Evolutionary conservation across 1,284 basidiomycete genomes (phyloP), one percentile per base, ranked within the genome.

Genomic region (Schizophyllum amplum): DNA sequence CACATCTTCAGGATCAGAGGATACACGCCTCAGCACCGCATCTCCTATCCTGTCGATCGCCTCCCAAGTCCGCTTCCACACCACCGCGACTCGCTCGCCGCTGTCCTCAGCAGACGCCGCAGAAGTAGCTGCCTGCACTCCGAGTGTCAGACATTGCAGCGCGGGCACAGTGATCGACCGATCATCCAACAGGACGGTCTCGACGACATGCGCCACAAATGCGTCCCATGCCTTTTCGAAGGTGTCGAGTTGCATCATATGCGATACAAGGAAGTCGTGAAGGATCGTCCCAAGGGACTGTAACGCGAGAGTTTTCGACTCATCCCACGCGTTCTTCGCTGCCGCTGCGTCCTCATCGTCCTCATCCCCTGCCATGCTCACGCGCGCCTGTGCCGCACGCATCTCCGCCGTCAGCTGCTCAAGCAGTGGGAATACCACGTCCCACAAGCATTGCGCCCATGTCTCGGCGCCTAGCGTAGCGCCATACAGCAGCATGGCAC

Each of bases 401-500:
- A 83, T 82, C 60, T 83, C 78, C 17, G 70, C 64, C 0, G 83
- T 84, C 51, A 94, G 76, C 4, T 83, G 75, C 48, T 94, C 90
- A 52, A 98, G 72, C 1, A 99, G 75, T 1, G 95, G 94, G 69
- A 97, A 94, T 9, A 92, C 83, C 54, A 98, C 83, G 64, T 90
- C 87, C 87, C 89, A 92, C 24, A 95, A 77, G 61, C 91, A 92
- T 55, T 90, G 81, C 53, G 90, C 83, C 97, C 96, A 99, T 0
- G 90, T 90, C 4, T 82, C 81, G 22, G 81, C 67, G 62, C 85
- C 86, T 51, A 98, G 76, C 1, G 87, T 89, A 9, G 84, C 82
- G 4, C 94, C 95, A 68, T 98, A 98, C 20, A 98, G 79, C 69
- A 96, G 92, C 70, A 98, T 82, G 0, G 94, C 93, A 49, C 94